These are phyloP conservation scores for Escovopsis weberi DNA, from an alignment of 2,329 filamentous ascomycete species.

Conservation along the genomic window DNA sequence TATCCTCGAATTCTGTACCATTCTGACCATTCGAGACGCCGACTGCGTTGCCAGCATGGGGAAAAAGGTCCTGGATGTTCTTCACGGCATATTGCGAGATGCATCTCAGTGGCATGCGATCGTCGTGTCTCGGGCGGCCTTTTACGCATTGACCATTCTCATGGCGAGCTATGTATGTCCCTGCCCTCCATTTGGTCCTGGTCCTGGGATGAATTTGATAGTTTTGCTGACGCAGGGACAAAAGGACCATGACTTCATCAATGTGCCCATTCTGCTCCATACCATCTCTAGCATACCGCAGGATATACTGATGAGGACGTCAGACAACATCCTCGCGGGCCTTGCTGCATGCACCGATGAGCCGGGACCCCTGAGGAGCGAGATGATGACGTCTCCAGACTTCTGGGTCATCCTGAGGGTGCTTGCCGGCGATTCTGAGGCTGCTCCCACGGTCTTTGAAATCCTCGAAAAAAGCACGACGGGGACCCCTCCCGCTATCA, in stretches of 20 bases:
- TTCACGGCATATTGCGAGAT: slow-evolving; percentile 74
- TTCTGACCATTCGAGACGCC: slow-evolving; percentile 62
- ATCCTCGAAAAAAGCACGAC: slow-evolving; percentile 69
- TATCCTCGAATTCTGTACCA: slow-evolving; percentile 78
- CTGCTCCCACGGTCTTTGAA: slow-evolving; percentile 66
- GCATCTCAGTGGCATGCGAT: slow-evolving; percentile 65
- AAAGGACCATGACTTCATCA: slow-evolving; percentile 78
- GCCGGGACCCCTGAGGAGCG: slow-evolving; percentile 65
- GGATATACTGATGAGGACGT: slow-evolving; percentile 60
- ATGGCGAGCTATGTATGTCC: slow-evolving; percentile 67
- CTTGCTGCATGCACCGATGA: slow-evolving; percentile 67
- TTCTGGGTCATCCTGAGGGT: slow-evolving; percentile 86
- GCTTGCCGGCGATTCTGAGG: slow-evolving; percentile 53
- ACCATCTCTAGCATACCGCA: slow-evolving; percentile 78
- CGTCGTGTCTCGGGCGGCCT: slow-evolving; percentile 69
- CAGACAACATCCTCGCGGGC: slow-evolving; percentile 62
- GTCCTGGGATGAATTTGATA: no score
- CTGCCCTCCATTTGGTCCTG: neutral
- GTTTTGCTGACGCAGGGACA: slow-evolving; percentile 10
- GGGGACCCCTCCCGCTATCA: slow-evolving; percentile 66
- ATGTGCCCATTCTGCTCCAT: slow-evolving; percentile 82
- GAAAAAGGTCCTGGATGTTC: slow-evolving; percentile 61
- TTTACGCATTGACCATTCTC: slow-evolving; percentile 72
- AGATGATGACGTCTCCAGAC: slow-evolving; percentile 91
- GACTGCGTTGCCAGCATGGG: slow-evolving; percentile 60